Base-by-base conservation (phyloP, 345 rosid genomes). In the Aurinia saxatilis region DNA sequence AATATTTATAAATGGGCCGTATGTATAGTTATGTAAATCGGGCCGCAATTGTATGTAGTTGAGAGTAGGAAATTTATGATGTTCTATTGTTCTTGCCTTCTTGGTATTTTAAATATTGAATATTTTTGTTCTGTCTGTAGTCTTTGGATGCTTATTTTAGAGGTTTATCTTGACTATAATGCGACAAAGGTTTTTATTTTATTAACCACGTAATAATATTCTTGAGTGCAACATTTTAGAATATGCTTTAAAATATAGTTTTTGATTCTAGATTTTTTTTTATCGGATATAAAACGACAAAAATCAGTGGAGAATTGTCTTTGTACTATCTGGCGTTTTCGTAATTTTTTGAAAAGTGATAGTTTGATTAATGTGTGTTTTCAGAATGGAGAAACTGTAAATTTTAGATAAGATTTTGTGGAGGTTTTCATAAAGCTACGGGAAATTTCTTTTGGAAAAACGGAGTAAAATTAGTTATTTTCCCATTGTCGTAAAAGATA, bases 181-280 rank as follows among this genome's bases (percentile, higher is more conserved):
- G 18, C 7, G 44, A 21, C 21, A 2, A 21, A 21, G 5, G 2
- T 16, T 17, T 40, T 5, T 21, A 18, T 7, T 60, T 21, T 46
- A 23, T 6, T 33, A 33, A 53, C 27, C 3, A 23, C n/a, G n/a
- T 48, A 25, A 48, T 37, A 48, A n/a, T 51, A 33, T 51, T n/a
- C 16, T 33, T 45, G 1, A 17, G 15, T 47, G 12, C 10, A 15
- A 45, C 10, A 11, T 3, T 34, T 54, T 21, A 66, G 47, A 48
- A 36, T 46, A 59, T 58, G 47, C 23, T 59, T 68, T 41, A 31
- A 49, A 66, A 29, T 17, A 57, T 47, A 47, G 16, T 41, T 50
- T 67, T 19, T 14, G 30, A 58, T 58, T 50, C 50, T 18, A 37
- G 9, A 33, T 34, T 34, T 18, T 38, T 39, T 50, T 18, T 10